Base-by-base conservation (phyloP, 805 yeast species). In the Wickerhamia fluorescens region DNA sequence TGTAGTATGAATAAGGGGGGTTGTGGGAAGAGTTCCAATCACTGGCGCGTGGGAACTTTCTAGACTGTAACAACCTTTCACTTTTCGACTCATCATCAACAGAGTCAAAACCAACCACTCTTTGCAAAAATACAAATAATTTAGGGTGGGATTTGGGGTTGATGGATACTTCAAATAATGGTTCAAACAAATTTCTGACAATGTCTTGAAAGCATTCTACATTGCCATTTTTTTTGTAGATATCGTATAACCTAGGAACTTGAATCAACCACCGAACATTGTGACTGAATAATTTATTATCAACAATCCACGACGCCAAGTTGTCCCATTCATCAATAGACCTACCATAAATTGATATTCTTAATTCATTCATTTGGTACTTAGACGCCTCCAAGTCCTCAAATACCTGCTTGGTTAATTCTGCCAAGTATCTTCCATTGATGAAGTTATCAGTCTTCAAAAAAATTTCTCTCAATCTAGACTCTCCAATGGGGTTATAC, bases 261-360 rank as follows among this genome's bases (percentile, higher is more conserved):
- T 92, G 99, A 44, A 92, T 72, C 49, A 92, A 61, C 99, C 99
- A 92, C 51, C 99, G 77, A 25, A 89, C 96, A 51, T 92, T 92
- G 53, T 87, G 94, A 29, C 94, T 81, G 41, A 86, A 73, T 26
- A 89, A 66, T 58, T 87, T 86, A 60, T 92, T 85, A 47, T 94
- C 97, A 27, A 92, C 71, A 12, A 94, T 81, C 99, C 99, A 92
- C 3, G 73, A 74, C 0, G 98, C 97, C 35, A 92, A 65, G 45
- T 84, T 87, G 49, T 86, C 94, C 98, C 98, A 92, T 59, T 92
- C 99, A 41, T 78, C 81, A 16, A 71, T 55, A 2, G 85, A 75
- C 47, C 96, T 75, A 28, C 99, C 99, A 49, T 92, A 92, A 28
- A 92, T 72, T 7, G 96, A 88, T 36, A 92, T 88, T 51, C 99